Conservation (phyloP, 2,329 filamentous ascomycete genomes). For the Phyllosticta ampelicida region DNA sequence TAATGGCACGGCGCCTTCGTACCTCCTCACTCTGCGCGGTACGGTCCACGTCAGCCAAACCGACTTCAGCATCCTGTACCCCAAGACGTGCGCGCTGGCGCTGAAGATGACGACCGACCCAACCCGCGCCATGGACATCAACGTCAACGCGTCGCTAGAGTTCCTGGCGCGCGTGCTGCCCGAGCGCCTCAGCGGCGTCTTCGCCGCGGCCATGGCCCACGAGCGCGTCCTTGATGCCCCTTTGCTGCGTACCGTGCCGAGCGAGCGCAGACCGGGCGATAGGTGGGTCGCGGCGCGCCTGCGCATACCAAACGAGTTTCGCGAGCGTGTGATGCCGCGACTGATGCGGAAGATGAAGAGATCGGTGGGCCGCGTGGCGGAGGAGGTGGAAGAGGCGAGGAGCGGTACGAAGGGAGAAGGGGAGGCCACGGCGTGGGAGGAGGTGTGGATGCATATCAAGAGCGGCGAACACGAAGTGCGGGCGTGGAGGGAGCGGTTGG, state of each 20-base stretch:
- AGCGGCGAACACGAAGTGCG: conserved; percentile 25
- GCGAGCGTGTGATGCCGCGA: conserved; percentile 37
- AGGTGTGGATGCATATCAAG: conserved; percentile 45
- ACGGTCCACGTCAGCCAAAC: conserved; percentile 56
- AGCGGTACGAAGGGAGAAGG: conserved; percentile 25
- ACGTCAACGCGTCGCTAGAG: conserved; percentile 51
- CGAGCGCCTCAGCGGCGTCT: conserved; percentile 24
- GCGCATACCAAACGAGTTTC: conserved; percentile 48
- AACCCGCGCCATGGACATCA: conserved; percentile 50
- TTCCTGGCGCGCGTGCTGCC: conserved; percentile 46
- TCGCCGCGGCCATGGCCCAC: conserved; percentile 42
- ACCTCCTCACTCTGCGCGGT: conserved; percentile 41
- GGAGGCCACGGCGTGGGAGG: conserved; percentile 38
- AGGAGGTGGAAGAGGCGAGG: conserved; percentile 11
- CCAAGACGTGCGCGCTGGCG: conserved; percentile 45
- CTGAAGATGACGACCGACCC: conserved; percentile 56
- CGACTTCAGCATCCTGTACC: conserved; percentile 56
- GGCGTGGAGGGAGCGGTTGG: conserved; percentile 17
- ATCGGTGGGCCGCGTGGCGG: background rate
- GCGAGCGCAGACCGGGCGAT: conserved; percentile 44
- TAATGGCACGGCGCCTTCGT: conserved; percentile 27
- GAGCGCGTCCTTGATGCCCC: conserved; percentile 41
- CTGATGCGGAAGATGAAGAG: conserved; percentile 30
- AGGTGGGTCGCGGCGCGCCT: conserved; percentile 49
- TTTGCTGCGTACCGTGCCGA: conserved; percentile 37